A percentile compares a stretch with the other conserved stretches of the same genome.
phyloP scores from a whole-genome alignment of 1,284 basidiomycete species.

The Sutorius eximius region DNA sequence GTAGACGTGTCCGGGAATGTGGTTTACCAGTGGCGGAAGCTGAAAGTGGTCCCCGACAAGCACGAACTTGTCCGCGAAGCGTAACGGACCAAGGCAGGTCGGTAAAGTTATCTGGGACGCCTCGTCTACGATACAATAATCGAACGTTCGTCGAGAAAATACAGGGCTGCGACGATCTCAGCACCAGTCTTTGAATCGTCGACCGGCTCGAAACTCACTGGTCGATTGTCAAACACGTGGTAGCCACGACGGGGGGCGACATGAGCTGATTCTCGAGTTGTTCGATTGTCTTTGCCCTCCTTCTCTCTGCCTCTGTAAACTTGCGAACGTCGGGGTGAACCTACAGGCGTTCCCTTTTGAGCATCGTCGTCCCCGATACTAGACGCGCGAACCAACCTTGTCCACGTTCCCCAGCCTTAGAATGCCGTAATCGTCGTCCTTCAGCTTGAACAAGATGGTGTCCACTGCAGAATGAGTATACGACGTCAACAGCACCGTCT shows the following conservation, averaged over 20 bases:
- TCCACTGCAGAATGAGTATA: constrained; percentile 99
- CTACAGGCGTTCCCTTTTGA: constrained; percentile 39
- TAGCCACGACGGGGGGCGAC: constrained; percentile 90
- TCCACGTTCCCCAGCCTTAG: constrained; percentile 88
- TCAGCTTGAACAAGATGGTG: constrained; percentile 85
- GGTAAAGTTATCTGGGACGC: constrained; percentile 97
- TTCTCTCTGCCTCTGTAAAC: constrained; percentile 63
- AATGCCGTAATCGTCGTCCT: constrained; percentile 67
- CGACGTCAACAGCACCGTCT: constrained; percentile 86
- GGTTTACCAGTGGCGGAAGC: constrained; percentile 83
- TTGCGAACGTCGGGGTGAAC: constrained; percentile 77
- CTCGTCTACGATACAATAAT: constrained; percentile 98
- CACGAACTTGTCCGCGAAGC: constrained; percentile 88
- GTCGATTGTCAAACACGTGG: constrained; percentile 91
- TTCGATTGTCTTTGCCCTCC: constrained; percentile 62
- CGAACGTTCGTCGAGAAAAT: constrained; percentile 84
- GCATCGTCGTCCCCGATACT: neutral
- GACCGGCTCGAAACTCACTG: constrained; percentile 60
- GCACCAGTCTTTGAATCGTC: neutral
- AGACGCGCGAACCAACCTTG: constrained; percentile 58
- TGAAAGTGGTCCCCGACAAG: constrained; percentile 98
- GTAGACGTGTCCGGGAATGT: neutral
- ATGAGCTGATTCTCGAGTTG: constrained; percentile 81
- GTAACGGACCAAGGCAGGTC: constrained; percentile 90
- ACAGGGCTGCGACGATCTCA: constrained; percentile 57